These are phyloP conservation scores for Hippophae tibetana DNA, from an alignment of 306 rosid species.

Conservation along the genomic window DNA sequence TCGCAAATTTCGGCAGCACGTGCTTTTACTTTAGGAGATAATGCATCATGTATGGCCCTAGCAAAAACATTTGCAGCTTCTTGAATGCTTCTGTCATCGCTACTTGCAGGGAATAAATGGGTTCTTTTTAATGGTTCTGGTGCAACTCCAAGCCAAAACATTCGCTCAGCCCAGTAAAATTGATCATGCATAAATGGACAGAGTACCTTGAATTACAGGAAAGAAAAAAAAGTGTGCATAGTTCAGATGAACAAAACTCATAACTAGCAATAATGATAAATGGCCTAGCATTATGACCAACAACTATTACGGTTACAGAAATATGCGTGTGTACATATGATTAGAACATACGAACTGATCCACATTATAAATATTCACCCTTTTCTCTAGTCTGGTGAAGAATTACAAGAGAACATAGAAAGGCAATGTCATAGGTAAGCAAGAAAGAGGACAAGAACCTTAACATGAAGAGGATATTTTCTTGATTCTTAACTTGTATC, in stretches of 20 bases:
- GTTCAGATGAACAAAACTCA: not conserved
- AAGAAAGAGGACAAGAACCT: no score
- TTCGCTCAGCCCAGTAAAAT: conserved; percentile 87
- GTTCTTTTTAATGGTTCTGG: conserved; percentile 56
- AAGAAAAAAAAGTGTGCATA: not conserved
- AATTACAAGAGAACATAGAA: no score
- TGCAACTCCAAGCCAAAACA: conserved; percentile 83
- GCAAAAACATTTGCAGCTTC: conserved; percentile 53
- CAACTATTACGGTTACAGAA: no score
- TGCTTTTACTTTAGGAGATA: conserved; percentile 43
- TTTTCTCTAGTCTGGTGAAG: no score
- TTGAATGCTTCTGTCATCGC: conserved; percentile 24
- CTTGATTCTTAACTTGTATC: no score
- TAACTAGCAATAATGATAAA: not conserved
- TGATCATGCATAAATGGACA: conserved; percentile 80
- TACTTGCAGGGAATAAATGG: conserved; percentile 51
- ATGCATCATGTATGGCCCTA: conserved; percentile 39
- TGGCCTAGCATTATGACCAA: no score
- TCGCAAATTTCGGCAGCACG: conserved; percentile 51
- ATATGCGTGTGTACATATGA: no score
- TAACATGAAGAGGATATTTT: no score
- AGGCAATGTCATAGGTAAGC: no score
- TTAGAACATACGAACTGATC: no score
- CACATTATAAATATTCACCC: no score
- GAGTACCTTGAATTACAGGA: conserved; percentile 40